Evolutionary conservation across 1,139 yeast species (phyloP), one percentile per base, ranked within the genome.

Genomic region (Nadsonia commutata): DNA sequence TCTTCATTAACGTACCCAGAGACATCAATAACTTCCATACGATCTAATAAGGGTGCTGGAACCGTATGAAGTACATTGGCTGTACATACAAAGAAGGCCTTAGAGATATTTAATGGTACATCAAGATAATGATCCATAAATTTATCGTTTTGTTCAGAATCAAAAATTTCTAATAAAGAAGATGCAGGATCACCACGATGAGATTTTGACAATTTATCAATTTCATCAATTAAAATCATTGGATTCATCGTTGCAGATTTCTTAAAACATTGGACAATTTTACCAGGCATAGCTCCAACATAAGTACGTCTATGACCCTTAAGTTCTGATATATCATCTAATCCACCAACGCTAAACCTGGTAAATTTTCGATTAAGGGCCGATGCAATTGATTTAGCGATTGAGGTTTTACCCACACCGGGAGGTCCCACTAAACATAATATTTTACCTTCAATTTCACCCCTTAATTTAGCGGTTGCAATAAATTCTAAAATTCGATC

Each of bases 241-340:
- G 98, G 97, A 59, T 88, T 88, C 51, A 85, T 85, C 1, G 95
- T 80, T 55, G 84, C 82, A n/a, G 94, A 84, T 61, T 80, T 85
- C 58, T 85, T 85, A 59, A 88, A 71, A 1, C 95, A 94, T 56
- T 81, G 86, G 40, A 88, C 81, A 43, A 90, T 77, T 54, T 95
- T 73, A 52, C 98, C 98, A 3, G 98, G 97, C 56, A 88, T 75
- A 9, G 97, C 94, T 41, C 96, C 97, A 49, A 90, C 88, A 60
- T 90, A 90, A 0, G 98, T 90, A 67, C 97, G 78, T 66, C 97
- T 76, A 58, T 90, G 97, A 52, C 98, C 98, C 60, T 90, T 84
- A 49, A 90, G 86, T 65, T 90, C 97, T 40, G 95, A 93, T 40
- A 86, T 96, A 66, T 90, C 98, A 47, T 85, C 80, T 56, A 88